Conservation (phyloP, 495 filamentous ascomycete species). For the Chaetomium fimeti region DNA sequence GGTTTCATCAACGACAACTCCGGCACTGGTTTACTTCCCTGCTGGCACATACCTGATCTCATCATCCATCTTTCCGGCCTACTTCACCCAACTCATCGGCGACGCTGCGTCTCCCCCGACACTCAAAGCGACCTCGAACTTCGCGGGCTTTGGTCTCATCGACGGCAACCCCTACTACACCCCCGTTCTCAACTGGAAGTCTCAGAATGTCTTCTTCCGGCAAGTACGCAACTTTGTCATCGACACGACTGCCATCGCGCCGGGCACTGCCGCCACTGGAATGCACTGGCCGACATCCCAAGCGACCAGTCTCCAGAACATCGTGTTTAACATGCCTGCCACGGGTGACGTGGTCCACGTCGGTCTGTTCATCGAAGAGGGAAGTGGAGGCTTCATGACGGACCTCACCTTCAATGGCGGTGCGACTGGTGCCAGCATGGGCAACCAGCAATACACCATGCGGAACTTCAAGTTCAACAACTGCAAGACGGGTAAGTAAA, state of each 20-base stretch:
- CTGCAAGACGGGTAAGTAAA: slow-evolving; percentile 53
- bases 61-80: slow-evolving; percentile 61
- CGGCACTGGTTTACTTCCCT: slow-evolving; percentile 76
- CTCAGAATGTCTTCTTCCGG: slow-evolving; percentile 75
- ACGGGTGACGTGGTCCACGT: slow-evolving; percentile 60
- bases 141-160: slow-evolving; percentile 63
- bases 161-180: slow-evolving; percentile 69
- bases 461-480: slow-evolving; percentile 66
- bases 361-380: slow-evolving; percentile 74
- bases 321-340: slow-evolving; percentile 68
- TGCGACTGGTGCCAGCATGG: slow-evolving; percentile 60
- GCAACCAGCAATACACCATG: slow-evolving; percentile 82
- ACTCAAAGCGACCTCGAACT: slow-evolving; percentile 63
- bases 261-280: slow-evolving; percentile 54
- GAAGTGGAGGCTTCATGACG: slow-evolving; percentile 64
- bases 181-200: slow-evolving; percentile 48
- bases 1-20: slow-evolving; percentile 69
- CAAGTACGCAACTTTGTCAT: slow-evolving; percentile 76
- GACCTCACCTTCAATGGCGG: slow-evolving; percentile 70
- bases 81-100: slow-evolving; percentile 64
- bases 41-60: slow-evolving; percentile 72
- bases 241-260: slow-evolving; percentile 63
- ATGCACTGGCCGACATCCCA: slow-evolving; percentile 82
- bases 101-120: slow-evolving; percentile 40
- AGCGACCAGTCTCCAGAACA: slow-evolving; percentile 74